Percentiles rank a stretch among this genome's conserved stretches.
Evolutionary conservation across 2,329 filamentous ascomycete species (phyloP).

Genomic region (Aspergillus chevalieri): DNA sequence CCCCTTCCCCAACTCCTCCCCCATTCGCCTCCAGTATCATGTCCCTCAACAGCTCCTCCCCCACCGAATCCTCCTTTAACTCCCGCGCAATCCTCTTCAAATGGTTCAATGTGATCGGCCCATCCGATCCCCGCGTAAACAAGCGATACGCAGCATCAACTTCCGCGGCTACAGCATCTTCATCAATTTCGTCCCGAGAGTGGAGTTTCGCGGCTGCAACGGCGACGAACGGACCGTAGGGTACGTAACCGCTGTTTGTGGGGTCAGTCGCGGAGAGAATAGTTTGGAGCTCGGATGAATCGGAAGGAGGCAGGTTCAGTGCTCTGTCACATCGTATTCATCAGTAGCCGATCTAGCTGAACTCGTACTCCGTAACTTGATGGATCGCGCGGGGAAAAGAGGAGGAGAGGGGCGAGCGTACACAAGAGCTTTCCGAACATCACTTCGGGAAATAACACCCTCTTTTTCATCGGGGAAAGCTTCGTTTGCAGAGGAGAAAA

Average conservation of each 20-base stretch:
- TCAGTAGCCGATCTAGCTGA: not conserved
- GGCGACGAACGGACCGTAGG: constrained; percentile 76
- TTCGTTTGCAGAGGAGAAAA: constrained; percentile 59
- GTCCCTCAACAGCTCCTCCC: constrained; percentile 76
- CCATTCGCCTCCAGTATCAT: constrained; percentile 96
- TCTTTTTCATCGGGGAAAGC: constrained; percentile 66
- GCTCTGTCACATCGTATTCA: constrained; percentile 50
- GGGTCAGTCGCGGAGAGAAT: constrained; percentile 81
- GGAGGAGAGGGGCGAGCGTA: constrained; percentile 38
- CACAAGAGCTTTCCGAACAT: constrained; percentile 68
- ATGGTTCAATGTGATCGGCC: constrained; percentile 73
- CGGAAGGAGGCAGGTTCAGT: constrained; percentile 65
- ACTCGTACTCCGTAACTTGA: not conserved
- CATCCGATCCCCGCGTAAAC: constrained; percentile 56
- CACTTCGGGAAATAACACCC: constrained; percentile 61
- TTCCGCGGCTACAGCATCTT: constrained; percentile 57
- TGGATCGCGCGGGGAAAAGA: not conserved
- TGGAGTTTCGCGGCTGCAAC: constrained; percentile 84
- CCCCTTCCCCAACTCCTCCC: constrained; percentile 65
- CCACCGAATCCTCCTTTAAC: constrained; percentile 70
- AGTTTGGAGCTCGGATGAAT: constrained; percentile 62
- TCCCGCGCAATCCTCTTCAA: constrained; percentile 71
- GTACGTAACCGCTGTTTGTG: constrained; percentile 67
- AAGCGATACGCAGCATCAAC: constrained; percentile 75
- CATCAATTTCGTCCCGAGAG: constrained; percentile 45